A percentile compares a stretch with the other conserved stretches of the same genome.
Conservation (phyloP, 1,139 yeast species). For the Barnettozyma hawaiiensis region DNA sequence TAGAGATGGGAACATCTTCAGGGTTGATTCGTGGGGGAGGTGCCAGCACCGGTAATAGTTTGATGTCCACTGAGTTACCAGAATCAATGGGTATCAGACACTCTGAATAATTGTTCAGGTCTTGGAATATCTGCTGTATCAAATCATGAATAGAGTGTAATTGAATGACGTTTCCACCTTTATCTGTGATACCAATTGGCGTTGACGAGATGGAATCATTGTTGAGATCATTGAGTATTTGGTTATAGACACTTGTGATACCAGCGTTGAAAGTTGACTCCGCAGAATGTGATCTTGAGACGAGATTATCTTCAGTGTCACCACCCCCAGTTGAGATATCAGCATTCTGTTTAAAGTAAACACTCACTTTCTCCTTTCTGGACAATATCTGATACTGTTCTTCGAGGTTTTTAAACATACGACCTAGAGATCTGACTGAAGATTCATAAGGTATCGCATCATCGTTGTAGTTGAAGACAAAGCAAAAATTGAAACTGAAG, state of each 20-base stretch:
- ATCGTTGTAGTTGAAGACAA: conserved; percentile 79
- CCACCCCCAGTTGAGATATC: not conserved
- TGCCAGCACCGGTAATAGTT: conserved; percentile 79
- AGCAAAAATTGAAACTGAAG: conserved; percentile 87
- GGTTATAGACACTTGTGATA: conserved; percentile 21
- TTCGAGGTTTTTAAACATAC: conserved; percentile 84
- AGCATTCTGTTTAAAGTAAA: conserved; percentile 27
- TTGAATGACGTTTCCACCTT: conserved; percentile 32
- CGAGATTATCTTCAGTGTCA: conserved; percentile 7
- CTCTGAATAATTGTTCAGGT: conserved; percentile 89
- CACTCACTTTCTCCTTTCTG: conserved; percentile 34
- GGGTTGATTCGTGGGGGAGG: conserved; percentile 60
- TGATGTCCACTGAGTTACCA: conserved; percentile 87
- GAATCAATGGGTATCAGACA: conserved; percentile 91
- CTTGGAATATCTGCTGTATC: conserved; percentile 86
- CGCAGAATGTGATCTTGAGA: conserved; percentile 16
- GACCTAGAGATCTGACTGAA: conserved; percentile 76
- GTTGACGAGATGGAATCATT: conserved; percentile 22
- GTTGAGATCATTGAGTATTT: conserved; percentile 26
- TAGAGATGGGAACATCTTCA: conserved; percentile 83
- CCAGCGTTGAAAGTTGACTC: conserved; percentile 12
- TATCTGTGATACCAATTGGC: conserved; percentile 22
- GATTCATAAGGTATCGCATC: conserved; percentile 85
- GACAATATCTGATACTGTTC: conserved; percentile 82
- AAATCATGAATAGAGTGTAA: conserved; percentile 68